Evolutionary conservation across 1,139 yeast species (phyloP), one percentile per base, ranked within the genome.

Genomic region (Scheffersomyces cryptocercus): DNA sequence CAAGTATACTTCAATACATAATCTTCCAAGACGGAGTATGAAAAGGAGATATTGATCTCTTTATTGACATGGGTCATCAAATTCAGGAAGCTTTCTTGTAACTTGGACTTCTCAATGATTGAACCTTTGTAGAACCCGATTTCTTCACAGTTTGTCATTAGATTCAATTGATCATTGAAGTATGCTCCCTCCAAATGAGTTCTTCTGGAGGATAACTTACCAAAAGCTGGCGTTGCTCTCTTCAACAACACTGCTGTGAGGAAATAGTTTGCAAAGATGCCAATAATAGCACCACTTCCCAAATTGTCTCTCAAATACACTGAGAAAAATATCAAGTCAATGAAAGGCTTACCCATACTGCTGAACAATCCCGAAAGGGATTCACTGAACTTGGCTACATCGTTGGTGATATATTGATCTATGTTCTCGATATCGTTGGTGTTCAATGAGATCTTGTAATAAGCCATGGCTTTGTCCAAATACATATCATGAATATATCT

Each of bases 71-170:
- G 84, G 9, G 49, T 44, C 54, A 73, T 66, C 49, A 91, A 74
- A 35, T 71, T 73, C 29, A 68, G 61, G 61, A 85, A 90, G 9
- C 88, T 77, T 38, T 75, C 77, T 38, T 65, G 67, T 44, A 90
- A 78, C 56, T 88, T 87, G 5, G 70, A 59, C 59, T 86, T 85
- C 65, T 91, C 97, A 49, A 89, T 79, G n/a, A 76, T 71, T 0
- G 95, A 85, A 28, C 98, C 98, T 59, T 90, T 91, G 61, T 90
- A 91, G 61, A 91, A 91, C 0, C 97, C 96, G 57, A 91, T 89
- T 62, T 91, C 97, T 67, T 91, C 97, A 55, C 91, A 85, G 59
- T 91, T 91, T 44, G 88, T 85, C 60, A 89, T 89, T 59, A 91
- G 75, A 58, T 88, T 87, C 54, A 90, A 73, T 58, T 91, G 96